phyloP scores from a whole-genome alignment of 2,329 filamentous ascomycete species.

The Aspergillus jensenii region DNA sequence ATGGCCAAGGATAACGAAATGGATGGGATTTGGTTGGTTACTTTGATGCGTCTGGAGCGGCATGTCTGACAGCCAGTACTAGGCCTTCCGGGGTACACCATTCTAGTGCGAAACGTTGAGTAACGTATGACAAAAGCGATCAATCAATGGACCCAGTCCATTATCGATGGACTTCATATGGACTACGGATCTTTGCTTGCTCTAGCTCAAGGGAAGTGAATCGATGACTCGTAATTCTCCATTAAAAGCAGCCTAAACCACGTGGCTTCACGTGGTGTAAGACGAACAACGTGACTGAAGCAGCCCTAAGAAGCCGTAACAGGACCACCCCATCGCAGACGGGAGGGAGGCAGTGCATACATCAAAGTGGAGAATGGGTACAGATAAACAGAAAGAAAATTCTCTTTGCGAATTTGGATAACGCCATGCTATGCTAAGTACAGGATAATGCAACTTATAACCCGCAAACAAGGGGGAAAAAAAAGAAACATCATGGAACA shows the following conservation, averaged over 20 bases:
- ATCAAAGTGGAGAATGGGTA: neutral
- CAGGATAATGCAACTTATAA: neutral
- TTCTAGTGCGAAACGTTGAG: slow-evolving; percentile 6
- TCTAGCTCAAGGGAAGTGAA: neutral
- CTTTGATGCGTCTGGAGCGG: slow-evolving; percentile 30
- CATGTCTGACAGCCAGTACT: slow-evolving; percentile 31
- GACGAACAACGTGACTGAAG: neutral
- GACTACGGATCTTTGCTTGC: neutral
- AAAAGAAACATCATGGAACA: neutral
- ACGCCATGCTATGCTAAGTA: slow-evolving; percentile 2
- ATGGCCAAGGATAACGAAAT: too few relatives aligned
- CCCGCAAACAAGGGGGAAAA: neutral
- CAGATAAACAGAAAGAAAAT: neutral
- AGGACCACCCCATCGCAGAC: neutral
- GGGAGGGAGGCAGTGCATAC: neutral
- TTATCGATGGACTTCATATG: neutral
- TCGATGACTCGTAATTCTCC: neutral
- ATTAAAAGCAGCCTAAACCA: neutral
- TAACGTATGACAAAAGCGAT: neutral
- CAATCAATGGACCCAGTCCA: neutral
- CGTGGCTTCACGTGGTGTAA: neutral
- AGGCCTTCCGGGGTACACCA: slow-evolving; percentile 30
- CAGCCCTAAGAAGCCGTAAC: neutral
- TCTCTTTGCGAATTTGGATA: neutral
- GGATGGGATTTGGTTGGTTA: slow-evolving; percentile 1